These are phyloP conservation scores for Spirogloea muscicola DNA, from an alignment of 139 green algal genomes.

Conservation along the genomic window DNA sequence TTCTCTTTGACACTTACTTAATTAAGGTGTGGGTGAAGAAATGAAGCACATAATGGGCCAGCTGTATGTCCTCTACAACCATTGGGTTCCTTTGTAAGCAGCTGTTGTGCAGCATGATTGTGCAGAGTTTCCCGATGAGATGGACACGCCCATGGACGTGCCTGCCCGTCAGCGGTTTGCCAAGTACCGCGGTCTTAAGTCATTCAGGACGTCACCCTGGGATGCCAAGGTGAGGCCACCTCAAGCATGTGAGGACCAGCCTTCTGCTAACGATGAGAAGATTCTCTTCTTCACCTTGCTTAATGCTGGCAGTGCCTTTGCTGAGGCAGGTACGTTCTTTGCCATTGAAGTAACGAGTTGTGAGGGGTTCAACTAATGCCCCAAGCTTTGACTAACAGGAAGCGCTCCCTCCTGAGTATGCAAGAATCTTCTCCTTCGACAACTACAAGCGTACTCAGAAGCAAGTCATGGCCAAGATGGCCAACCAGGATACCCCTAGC, in stretches of 20 bases:
- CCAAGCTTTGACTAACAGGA: slow-evolving; percentile 51
- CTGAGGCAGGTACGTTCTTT: too few species aligned
- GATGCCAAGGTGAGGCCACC: slow-evolving; percentile 64
- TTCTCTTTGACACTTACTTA: too few species aligned
- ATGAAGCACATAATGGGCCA: too few species aligned
- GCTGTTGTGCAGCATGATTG: background rate
- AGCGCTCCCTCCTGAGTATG: slow-evolving; percentile 80
- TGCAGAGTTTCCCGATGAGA: slow-evolving; percentile 77
- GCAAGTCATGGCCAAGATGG: slow-evolving; percentile 8
- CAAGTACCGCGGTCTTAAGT: slow-evolving; percentile 85
- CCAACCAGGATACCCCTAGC: background rate
- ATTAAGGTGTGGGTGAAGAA: too few species aligned
- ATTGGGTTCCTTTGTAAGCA: background rate
- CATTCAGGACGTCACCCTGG: slow-evolving; percentile 80
- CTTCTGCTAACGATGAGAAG: too few species aligned
- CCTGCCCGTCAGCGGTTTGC: slow-evolving; percentile 66
- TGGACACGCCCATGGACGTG: slow-evolving; percentile 73
- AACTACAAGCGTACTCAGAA: slow-evolving; percentile 69
- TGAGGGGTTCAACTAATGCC: too few species aligned
- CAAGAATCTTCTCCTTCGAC: slow-evolving; percentile 90
- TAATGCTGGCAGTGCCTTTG: too few species aligned
- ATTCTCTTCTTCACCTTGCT: background rate
- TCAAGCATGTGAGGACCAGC: background rate
- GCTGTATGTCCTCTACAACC: background rate
- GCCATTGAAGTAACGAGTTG: background rate